phyloP scores from a whole-genome alignment of 1,284 basidiomycete species.

The Ceratobasidium sp. region DNA sequence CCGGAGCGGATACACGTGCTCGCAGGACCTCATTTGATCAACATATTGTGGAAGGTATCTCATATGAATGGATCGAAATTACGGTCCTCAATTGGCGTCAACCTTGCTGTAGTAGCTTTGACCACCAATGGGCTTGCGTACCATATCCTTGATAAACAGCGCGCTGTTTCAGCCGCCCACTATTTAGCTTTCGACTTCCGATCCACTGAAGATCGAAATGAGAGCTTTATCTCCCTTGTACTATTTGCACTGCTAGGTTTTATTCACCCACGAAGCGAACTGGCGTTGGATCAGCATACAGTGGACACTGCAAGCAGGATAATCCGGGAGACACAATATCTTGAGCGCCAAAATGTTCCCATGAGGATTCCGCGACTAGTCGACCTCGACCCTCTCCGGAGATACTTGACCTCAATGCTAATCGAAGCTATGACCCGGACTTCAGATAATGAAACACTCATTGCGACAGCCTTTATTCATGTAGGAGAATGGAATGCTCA shows the following conservation, averaged over 20 bases:
- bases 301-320: background rate
- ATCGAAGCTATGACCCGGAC: background rate
- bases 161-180: background rate
- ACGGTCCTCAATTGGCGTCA: slow-evolving; percentile 8
- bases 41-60: slow-evolving; percentile 17
- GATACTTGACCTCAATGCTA: background rate
- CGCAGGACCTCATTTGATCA: background rate
- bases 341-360: background rate
- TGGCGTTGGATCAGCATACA: background rate
- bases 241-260: background rate
- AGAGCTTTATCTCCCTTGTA: background rate
- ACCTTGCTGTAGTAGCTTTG: slow-evolving; percentile 8
- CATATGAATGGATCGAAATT: background rate
- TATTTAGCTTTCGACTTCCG: background rate
- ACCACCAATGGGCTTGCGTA: background rate
- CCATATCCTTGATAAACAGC: background rate
- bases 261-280: background rate
- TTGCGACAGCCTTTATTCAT: background rate
- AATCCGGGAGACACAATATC: background rate
- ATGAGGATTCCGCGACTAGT: background rate
- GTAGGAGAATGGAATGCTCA: background rate
- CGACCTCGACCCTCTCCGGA: background rate
- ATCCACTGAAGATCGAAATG: background rate
- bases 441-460: background rate
- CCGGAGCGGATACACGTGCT: background rate